These are phyloP conservation scores for Geotrichum ghanense DNA, from an alignment of 805 yeast genomes.

Conservation along the genomic window DNA sequence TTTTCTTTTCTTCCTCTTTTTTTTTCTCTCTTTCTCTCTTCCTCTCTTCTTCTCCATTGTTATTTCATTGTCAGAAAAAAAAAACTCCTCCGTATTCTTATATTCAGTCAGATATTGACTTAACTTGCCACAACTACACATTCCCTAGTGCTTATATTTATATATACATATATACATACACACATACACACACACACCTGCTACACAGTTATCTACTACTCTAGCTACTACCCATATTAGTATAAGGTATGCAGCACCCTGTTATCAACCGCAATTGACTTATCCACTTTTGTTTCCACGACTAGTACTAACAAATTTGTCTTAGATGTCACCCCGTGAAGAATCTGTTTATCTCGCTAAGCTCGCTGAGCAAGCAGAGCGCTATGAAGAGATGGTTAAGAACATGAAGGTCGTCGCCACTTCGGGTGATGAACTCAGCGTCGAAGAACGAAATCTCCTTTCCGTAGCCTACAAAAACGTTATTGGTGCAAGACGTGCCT, in stretches of 20 bases:
- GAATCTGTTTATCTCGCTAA: conserved; percentile 94
- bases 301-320: background rate
- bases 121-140: background rate
- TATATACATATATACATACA: background rate
- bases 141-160: too few relatives aligned
- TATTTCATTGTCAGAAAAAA: background rate
- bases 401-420: conserved; percentile 97
- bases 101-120: background rate
- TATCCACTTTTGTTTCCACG: background rate
- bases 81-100: background rate
- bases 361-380: conserved; percentile 98
- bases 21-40: background rate
- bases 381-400: conserved; percentile 98
- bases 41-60: background rate
- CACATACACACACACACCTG: background rate
- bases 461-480: conserved; percentile 98
- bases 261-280: background rate
- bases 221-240: background rate
- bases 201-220: background rate
- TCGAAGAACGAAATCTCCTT: conserved; percentile 94
- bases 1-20: conserved; percentile 1
- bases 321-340: conserved; percentile 44
- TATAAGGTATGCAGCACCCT: background rate
- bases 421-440: conserved; percentile 87
- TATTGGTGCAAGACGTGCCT: conserved; percentile 98